A percentile compares a stretch with the other conserved stretches of the same genome.
Evolutionary conservation across 192 early-diverging fungal species (phyloP).

Genomic region (Coemansia sp.): DNA sequence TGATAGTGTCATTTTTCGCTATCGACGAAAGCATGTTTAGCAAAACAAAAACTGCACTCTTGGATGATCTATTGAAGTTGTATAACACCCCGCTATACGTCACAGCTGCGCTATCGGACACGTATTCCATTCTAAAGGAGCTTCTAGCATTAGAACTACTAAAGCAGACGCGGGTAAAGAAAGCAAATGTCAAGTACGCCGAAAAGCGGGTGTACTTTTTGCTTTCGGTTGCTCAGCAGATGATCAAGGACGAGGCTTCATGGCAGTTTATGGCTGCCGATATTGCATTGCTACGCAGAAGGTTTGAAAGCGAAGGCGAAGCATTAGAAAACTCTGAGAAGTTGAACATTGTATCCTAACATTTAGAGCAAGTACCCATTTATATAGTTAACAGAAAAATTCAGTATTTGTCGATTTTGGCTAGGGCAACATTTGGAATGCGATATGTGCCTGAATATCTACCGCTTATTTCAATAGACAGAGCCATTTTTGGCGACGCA

Average conservation of each 20-base stretch:
- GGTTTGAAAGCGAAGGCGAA: conserved; percentile 33
- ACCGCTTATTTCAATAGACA: conserved; percentile 34
- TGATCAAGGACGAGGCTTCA: conserved; percentile 21
- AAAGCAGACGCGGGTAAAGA: background rate
- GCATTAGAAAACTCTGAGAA: background rate
- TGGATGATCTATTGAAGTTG: conserved; percentile 33
- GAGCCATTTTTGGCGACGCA: conserved; percentile 20
- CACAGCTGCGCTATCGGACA: conserved; percentile 41
- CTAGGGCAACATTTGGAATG: conserved; percentile 28
- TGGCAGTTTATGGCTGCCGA: conserved; percentile 51
- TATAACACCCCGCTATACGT: conserved; percentile 18
- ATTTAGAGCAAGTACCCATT: background rate
- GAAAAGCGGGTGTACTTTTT: conserved; percentile 40
- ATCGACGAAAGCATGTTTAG: conserved; percentile 26
- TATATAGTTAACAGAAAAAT: background rate
- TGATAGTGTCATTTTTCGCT: conserved; percentile 22
- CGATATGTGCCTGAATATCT: conserved; percentile 25
- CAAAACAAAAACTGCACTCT: conserved; percentile 22
- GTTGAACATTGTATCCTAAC: background rate
- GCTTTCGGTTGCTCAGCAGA: conserved; percentile 37
- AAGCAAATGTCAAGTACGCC: conserved; percentile 11
- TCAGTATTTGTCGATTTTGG: conserved; percentile 8
- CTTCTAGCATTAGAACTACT: background rate
- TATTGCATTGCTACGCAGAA: conserved; percentile 29
- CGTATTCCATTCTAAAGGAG: conserved; percentile 21